Evolutionary conservation across 2,329 filamentous ascomycete genomes (phyloP).

Genomic region (Lithohypha guttulata): DNA sequence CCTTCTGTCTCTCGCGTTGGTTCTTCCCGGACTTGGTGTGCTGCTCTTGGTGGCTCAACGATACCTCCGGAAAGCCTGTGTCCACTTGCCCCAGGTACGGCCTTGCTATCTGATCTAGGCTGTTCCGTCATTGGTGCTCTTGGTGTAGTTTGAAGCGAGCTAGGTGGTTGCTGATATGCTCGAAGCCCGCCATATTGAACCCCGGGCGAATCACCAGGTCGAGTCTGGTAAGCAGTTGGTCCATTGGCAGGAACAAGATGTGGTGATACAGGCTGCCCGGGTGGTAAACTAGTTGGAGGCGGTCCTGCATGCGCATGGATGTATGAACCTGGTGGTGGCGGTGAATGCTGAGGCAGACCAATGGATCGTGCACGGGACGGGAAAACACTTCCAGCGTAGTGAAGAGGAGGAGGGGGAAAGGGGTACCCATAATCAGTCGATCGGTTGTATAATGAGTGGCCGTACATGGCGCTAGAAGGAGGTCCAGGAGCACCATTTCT

Average conservation of each 20-base stretch:
- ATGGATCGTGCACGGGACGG: conserved; percentile 1
- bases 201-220: conserved; percentile 3
- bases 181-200: conserved; percentile 4
- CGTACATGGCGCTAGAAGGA: neutral
- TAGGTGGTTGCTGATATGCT: neutral
- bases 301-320: neutral
- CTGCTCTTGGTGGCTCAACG: neutral
- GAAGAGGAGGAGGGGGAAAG: neutral
- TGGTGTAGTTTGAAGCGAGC: neutral
- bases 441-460: conserved; percentile 4
- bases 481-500: neutral
- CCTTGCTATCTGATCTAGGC: neutral
- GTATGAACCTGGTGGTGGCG: conserved; percentile 7
- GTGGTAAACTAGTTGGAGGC: neutral
- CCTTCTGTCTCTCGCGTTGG: neutral
- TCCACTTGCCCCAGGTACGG: neutral
- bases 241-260: conserved; percentile 1
- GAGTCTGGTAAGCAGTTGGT: neutral
- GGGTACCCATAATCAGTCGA: conserved; percentile 4
- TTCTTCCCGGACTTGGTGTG: conserved; percentile 1
- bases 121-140: neutral
- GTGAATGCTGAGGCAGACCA: conserved; percentile 7
- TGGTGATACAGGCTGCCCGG: conserved; percentile 4
- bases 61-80: neutral
- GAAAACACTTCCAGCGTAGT: neutral